phyloP scores from a whole-genome alignment of 2,329 filamentous ascomycete species.

The Fusarium mangiferae region DNA sequence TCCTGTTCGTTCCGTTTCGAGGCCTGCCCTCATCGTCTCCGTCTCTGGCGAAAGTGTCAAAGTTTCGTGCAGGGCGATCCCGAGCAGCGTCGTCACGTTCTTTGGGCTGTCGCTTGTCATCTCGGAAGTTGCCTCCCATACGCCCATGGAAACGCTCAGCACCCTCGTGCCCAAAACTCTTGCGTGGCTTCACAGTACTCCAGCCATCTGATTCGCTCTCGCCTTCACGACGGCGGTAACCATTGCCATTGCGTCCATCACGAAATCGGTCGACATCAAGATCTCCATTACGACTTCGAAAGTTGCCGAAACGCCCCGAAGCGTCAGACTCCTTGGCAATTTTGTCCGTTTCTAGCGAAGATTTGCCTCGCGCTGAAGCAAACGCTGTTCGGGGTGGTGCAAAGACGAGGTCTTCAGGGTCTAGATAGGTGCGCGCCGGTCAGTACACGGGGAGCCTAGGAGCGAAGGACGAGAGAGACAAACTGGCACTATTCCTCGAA shows the following conservation, averaged over 20 bases:
- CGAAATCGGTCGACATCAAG: constrained; percentile 62
- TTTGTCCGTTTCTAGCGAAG: constrained; percentile 65
- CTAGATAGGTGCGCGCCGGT: constrained; percentile 50
- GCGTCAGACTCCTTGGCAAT: constrained; percentile 61
- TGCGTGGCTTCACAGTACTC: constrained; percentile 78
- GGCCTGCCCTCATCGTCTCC: constrained; percentile 65
- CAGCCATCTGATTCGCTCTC: constrained; percentile 76
- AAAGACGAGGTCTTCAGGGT: constrained; percentile 83
- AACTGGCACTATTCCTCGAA: constrained; percentile 68
- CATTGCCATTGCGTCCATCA: constrained; percentile 59
- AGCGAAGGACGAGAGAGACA: constrained; percentile 42
- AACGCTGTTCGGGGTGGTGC: constrained; percentile 87
- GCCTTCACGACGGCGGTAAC: constrained; percentile 64
- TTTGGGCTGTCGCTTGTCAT: constrained; percentile 57
- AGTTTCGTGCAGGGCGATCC: constrained; percentile 58
- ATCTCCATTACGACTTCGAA: constrained; percentile 64
- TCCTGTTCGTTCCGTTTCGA: constrained; percentile 73
- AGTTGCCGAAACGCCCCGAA: constrained; percentile 67
- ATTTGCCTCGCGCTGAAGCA: constrained; percentile 74
- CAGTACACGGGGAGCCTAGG: constrained; percentile 12
- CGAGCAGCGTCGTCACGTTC: constrained; percentile 66
- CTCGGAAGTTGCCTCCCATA: constrained; percentile 63
- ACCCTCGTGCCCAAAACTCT: constrained; percentile 78
- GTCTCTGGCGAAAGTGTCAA: constrained; percentile 63
- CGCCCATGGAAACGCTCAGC: constrained; percentile 76